Evolutionary conservation across 208 protist species (phyloP).

Genomic region (Leptomonas pyrrhocoris): DNA sequence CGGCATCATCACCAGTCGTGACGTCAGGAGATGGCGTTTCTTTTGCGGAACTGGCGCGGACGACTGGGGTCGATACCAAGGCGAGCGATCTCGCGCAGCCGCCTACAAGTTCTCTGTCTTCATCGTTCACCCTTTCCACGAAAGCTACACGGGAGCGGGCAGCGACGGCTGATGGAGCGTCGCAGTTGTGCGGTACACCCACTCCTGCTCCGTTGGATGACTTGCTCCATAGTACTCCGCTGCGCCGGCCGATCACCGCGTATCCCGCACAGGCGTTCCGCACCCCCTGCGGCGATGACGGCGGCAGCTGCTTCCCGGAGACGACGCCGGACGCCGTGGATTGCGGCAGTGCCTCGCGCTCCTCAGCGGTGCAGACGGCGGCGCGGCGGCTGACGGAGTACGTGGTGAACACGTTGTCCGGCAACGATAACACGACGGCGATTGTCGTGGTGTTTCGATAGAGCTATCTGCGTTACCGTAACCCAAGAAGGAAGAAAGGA

Average conservation of each 20-base stretch:
- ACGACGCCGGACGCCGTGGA: background rate
- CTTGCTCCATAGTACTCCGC: background rate
- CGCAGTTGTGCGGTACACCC: background rate
- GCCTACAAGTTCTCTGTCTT: background rate
- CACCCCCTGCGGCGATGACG: conserved; percentile 13
- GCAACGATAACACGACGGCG: conserved; percentile 62
- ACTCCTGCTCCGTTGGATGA: background rate
- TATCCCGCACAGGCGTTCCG: background rate
- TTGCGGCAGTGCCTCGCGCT: background rate
- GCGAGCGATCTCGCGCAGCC: background rate
- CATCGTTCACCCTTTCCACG: too few species aligned
- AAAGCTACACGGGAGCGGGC: background rate
- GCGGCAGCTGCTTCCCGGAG: background rate
- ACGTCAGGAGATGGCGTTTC: too few species aligned
- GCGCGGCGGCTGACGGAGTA: conserved; percentile 43
- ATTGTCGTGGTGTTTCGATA: conserved; percentile 50
- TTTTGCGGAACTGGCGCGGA: too few species aligned
- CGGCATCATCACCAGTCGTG: background rate
- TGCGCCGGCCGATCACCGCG: conserved; percentile 3
- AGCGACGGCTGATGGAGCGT: background rate
- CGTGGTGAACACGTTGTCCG: conserved; percentile 38
- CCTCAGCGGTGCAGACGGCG: conserved; percentile 25
- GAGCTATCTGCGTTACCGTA: background rate
- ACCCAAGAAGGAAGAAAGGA: background rate
- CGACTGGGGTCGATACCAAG: too few species aligned